Evolutionary conservation across 306 rosid genomes (phyloP), one percentile per base, ranked within the genome.

Genomic region (Lupinus albus): DNA sequence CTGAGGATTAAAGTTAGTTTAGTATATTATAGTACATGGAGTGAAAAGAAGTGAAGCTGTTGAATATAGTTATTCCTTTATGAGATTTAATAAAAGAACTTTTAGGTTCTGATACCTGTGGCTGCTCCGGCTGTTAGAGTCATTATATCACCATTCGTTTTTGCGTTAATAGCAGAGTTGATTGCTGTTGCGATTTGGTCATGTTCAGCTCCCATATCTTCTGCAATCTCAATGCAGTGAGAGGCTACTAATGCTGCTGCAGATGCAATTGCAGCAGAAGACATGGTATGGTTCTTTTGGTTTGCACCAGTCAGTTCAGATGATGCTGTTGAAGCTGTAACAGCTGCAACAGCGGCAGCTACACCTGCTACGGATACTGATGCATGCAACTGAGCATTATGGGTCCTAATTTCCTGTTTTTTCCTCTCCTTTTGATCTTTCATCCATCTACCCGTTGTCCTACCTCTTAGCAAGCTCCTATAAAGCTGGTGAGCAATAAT

Each of bases 71-170:
- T 55, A 62, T 17, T 78, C 39, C 63, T 7, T 28, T 68, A 59
- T 7, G 20, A 64, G 47, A 18, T 63, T 21, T 14, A 17, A 65
- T 60, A 74, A 64, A 53, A 20, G 17, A 45, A 13, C 54, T 25
- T 42, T 64, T 52, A 52, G 28, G 62, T 58, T 33, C 38, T 51
- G 56, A 61, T 78, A 89, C 96, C 98, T 68, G 96, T 93, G 32
- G 98, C 98, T 67, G 96, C 98, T 41, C 95, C 96, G 0, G 98
- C 95, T 49, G 96, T 89, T 60, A 93, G 82, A 78, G 98, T 83
- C 96, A 89, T 84, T 74, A 93, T 80, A 70, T 93, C 98, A 68
- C 95, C 96, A 52, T 89, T 93, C 32, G 88, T 87, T 78, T 82
- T 87, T 20, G 95, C 97, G 52, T 79, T 89, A 62, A 93, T 85